Percentiles rank a stretch among this genome's conserved stretches.
phyloP scores from a whole-genome alignment of 768 basidiomycete genomes.

The Amanita molliuscula region DNA sequence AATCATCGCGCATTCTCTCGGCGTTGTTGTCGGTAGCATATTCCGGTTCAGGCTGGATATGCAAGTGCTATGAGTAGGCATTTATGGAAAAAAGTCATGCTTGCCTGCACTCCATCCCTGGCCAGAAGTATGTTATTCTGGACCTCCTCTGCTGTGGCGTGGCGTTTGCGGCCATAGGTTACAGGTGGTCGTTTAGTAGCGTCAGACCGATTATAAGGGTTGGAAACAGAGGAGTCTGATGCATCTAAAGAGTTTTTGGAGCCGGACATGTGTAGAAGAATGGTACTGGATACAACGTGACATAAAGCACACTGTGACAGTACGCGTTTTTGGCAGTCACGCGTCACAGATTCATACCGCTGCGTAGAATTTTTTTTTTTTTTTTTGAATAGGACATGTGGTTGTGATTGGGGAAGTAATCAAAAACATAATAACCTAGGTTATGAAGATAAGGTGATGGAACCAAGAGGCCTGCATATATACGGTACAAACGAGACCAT shows the following conservation, averaged over 20 bases:
- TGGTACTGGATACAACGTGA: slow-evolving; percentile 4
- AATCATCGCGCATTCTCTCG: slow-evolving; percentile 7
- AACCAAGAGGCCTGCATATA: no score
- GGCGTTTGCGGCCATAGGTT: slow-evolving; percentile 34
- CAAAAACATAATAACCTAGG: no score
- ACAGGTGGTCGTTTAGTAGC: slow-evolving; percentile 26
- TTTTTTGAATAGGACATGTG: no score
- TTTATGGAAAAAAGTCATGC: slow-evolving; percentile 7
- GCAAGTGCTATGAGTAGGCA: slow-evolving; percentile 1
- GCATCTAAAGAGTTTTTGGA: slow-evolving; percentile 24
- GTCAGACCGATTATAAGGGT: slow-evolving; percentile 17
- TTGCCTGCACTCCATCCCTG: slow-evolving; percentile 7
- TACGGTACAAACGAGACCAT: no score
- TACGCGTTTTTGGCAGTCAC: slow-evolving; percentile 19
- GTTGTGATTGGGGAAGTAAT: no score
- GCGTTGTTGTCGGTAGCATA: slow-evolving; percentile 14
- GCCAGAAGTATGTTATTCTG: slow-evolving; percentile 15
- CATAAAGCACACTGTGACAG: slow-evolving; percentile 3
- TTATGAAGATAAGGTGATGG: no score
- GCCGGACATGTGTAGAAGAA: slow-evolving; percentile 21
- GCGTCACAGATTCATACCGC: background rate
- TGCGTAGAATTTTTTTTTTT: no score
- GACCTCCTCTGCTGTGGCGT: slow-evolving; percentile 16
- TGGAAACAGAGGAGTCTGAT: slow-evolving; percentile 26
- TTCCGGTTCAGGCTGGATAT: slow-evolving; percentile 11